Evolutionary conservation across 371 early-diverging fungal genomes (phyloP), one percentile per base, ranked within the genome.

Genomic region (Zancudomyces culisetae): DNA sequence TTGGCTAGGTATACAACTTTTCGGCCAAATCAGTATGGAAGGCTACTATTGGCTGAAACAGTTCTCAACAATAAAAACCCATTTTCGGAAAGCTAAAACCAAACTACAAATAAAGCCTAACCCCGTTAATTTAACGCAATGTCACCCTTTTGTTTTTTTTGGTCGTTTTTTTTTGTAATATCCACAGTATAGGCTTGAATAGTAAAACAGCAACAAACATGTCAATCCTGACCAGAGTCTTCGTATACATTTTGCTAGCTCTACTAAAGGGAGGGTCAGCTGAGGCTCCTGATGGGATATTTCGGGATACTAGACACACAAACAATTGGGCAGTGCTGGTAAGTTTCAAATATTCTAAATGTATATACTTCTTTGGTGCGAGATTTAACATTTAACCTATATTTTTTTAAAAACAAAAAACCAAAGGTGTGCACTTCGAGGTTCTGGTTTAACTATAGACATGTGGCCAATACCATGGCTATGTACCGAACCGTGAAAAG

Each of bases 251-350:
- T n/a, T n/a, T n/a, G n/a, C n/a, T n/a, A n/a, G n/a, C n/a, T n/a
- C n/a, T n/a, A n/a, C n/a, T n/a, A n/a, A n/a, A n/a, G n/a, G n/a
- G n/a, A n/a, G n/a, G n/a, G n/a, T n/a, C n/a, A n/a, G n/a, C n/a
- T n/a, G n/a, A n/a, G n/a, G n/a, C 28, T 2, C 50, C 21, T 3
- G 75, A 74, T 40, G 66, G 61, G 2, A 72, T 81, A 54, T 79
- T 80, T 57, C 70, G 68, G 47, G 62, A 66, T 21, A 68, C 75
- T 54, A 78, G 76, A 23, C 87, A 86, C 60, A 85, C 91, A 27
- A 93, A 93, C 69, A 96, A 96, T 69, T 96, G 96, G 96, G 96
- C 96, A 1, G 94, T 96, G 0, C 66, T 96, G 60, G 92, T 73
- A 65, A 66, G n/a, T n/a, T n/a, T n/a, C n/a, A n/a, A n/a, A n/a